Evolutionary conservation across 1,284 basidiomycete genomes (phyloP), one percentile per base, ranked within the genome.

Genomic region (Cryptococcus amylolentus): DNA sequence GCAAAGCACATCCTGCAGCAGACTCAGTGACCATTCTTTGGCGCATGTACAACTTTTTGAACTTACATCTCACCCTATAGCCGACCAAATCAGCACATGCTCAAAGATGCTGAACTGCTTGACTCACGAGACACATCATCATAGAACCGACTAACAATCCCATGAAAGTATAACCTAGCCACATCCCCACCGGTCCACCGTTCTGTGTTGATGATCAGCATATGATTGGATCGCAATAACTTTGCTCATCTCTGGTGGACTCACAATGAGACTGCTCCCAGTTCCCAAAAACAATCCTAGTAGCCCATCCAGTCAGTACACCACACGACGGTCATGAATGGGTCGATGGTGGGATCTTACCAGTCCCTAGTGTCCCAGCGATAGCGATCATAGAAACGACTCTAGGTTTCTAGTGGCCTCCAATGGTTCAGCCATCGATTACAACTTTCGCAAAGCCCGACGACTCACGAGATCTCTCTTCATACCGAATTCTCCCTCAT

Each of bases 81-180:
- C 16, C 16, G 12, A 27, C 14, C 5, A 6, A 7, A 31, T 31
- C 31, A 31, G 31, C 31, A 7, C 10, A 10, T 20, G 31, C 31
- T 31, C 31, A 16, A n/a, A 18, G 1, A 27, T 9, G 14, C 1
- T 1, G 48, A 49, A 18, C 35, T 31, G 18, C 48, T 35, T 18
- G 16, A 49, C 48, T 49, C 48, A 49, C 48, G 12, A 49, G 31
- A 38, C 48, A 49, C 48, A 49, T 49, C 48, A 49, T 49, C 48
- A 49, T 49, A 28, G n/a, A 35, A 12, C 48, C 48, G 37, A 49
- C 48, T n/a, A 35, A 13, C 9, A 38, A 9, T 35, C 48, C 35
- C 16, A 49, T 37, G 27, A 49, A 38, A 38, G 28, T 23, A 38
- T 49, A 49, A 9, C 48, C 48, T 2, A 49, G 48, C 27, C 26